These are phyloP conservation scores for Candida incommunis DNA, from an alignment of 805 yeast species.

Conservation along the genomic window DNA sequence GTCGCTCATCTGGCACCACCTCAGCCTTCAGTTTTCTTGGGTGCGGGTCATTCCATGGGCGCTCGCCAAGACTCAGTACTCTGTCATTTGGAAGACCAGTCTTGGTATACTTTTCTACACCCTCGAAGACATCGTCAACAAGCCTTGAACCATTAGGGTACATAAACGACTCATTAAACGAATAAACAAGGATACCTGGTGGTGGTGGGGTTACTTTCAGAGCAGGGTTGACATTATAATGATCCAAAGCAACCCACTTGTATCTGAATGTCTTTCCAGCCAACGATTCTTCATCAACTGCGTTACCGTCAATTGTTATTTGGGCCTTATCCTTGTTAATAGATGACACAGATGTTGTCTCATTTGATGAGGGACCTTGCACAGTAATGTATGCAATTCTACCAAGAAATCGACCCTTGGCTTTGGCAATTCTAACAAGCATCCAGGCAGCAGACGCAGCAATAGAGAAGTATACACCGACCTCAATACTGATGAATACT, in stretches of 20 bases:
- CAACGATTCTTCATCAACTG: neutral
- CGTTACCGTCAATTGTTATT: no score
- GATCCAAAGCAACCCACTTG: conserved; percentile 24
- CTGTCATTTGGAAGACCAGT: conserved; percentile 34
- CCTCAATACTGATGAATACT: conserved; percentile 66
- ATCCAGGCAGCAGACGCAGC: conserved; percentile 68
- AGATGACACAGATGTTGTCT: conserved; percentile 4
- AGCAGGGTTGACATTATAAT: conserved; percentile 38
- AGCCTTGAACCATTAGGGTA: conserved; percentile 72
- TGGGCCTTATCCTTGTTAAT: conserved; percentile 1
- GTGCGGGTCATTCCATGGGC: conserved; percentile 91
- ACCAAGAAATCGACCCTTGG: conserved; percentile 75
- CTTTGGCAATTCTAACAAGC: conserved; percentile 62
- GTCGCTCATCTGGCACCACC: conserved; percentile 35
- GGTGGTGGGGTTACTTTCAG: conserved; percentile 65
- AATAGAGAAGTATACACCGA: conserved; percentile 83
- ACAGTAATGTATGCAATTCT: conserved; percentile 58
- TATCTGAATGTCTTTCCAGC: neutral
- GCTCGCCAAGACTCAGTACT: conserved; percentile 32
- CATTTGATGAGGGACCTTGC: conserved; percentile 11
- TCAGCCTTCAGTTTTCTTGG: conserved; percentile 24
- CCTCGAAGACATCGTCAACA: conserved; percentile 53
- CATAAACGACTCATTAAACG: conserved; percentile 67
- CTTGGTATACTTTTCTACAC: conserved; percentile 45
- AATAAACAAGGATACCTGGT: conserved; percentile 76